phyloP scores from a whole-genome alignment of 352 stramenopile species.

The Phytophthora parvispora region DNA sequence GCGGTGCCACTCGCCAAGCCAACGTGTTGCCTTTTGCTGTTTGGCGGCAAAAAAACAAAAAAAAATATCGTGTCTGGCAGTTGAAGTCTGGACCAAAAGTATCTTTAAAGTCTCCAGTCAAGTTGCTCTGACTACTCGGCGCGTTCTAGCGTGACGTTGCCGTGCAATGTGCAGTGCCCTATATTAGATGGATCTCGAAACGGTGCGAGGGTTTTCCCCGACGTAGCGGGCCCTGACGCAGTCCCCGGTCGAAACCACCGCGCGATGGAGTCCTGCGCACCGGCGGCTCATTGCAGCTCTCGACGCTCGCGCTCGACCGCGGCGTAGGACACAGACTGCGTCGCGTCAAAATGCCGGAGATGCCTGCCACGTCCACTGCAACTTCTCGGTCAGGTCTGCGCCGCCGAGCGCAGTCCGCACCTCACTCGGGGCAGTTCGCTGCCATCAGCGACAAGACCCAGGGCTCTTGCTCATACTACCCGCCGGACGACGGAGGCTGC shows the following conservation, averaged over 20 bases:
- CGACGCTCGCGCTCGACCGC: not conserved
- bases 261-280: slow-evolving; percentile 7
- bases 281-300: slow-evolving; percentile 19
- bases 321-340: slow-evolving; percentile 16
- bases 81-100: not conserved
- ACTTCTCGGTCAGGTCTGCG: slow-evolving; percentile 12
- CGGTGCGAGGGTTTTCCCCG: not conserved
- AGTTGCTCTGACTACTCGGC: slow-evolving; percentile 6
- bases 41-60: not conserved
- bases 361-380: slow-evolving; percentile 11
- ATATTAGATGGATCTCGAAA: slow-evolving; percentile 4
- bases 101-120: not conserved
- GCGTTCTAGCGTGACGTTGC: slow-evolving; percentile 12
- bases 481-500: slow-evolving; percentile 28
- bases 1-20: slow-evolving; percentile 10
- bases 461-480: slow-evolving; percentile 43
- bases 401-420: slow-evolving; percentile 2
- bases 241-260: slow-evolving; percentile 23
- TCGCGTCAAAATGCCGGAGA: slow-evolving; percentile 4
- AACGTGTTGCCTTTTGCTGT: slow-evolving; percentile 15
- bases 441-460: slow-evolving; percentile 11
- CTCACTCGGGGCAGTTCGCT: not conserved
- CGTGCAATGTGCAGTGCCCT: slow-evolving; percentile 5
- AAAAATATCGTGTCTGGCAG: no score
- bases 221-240: slow-evolving; percentile 1